phyloP scores from a whole-genome alignment of 257 asterid genomes.

The Lithospermum erythrorhizon region DNA sequence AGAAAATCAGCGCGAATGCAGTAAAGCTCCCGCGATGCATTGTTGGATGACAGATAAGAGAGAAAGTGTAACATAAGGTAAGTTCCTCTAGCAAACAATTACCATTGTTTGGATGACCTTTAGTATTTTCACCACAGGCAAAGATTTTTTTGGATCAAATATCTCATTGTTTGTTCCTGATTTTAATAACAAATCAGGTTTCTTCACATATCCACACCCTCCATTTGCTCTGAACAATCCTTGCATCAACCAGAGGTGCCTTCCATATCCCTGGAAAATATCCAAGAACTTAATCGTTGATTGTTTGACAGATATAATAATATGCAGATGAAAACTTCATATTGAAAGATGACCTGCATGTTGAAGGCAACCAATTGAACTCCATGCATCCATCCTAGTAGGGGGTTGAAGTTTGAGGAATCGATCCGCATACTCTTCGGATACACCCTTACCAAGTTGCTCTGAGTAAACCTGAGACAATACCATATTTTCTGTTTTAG shows the following conservation, averaged over 20 bases:
- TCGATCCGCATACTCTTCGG: constrained; percentile 65
- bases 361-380: constrained; percentile 83
- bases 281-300: neutral
- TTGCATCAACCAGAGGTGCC: constrained; percentile 75
- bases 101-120: constrained; percentile 27
- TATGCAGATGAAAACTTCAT: neutral
- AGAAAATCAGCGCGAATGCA: neutral
- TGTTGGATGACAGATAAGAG: too few species aligned
- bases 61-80: too few species aligned
- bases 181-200: constrained; percentile 47
- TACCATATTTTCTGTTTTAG: neutral
- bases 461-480: constrained; percentile 48
- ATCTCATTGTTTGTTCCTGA: constrained; percentile 30
- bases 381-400: constrained; percentile 74
- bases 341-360: constrained; percentile 47
- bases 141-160: constrained; percentile 40
- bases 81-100: neutral
- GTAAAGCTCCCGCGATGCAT: neutral
- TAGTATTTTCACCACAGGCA: constrained; percentile 38
- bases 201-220: constrained; percentile 72
- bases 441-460: constrained; percentile 71
- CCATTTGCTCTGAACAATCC: constrained; percentile 80
- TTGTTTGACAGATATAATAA: neutral
- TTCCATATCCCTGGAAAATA: constrained; percentile 42
- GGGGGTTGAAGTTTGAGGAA: constrained; percentile 71